Base-by-base conservation (phyloP, 2,329 filamentous ascomycete genomes). In the Didymella lethalis region DNA sequence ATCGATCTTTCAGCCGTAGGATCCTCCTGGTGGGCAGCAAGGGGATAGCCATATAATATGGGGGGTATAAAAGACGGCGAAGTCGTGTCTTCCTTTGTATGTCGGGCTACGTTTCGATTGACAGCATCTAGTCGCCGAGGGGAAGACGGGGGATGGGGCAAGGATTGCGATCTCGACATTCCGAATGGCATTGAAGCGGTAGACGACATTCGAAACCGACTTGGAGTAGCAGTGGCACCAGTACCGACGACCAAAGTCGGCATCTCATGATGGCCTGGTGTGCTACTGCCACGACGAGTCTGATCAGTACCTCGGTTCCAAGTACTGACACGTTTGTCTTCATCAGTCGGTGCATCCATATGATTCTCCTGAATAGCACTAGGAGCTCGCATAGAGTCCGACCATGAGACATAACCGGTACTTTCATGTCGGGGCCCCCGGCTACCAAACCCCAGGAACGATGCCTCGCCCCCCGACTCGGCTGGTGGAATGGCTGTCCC, bases 371-470 rank as follows among this genome's bases (percentile, higher is more conserved):
- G 63, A 8, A 58, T 61, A 41, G 51, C 46, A 48, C 66, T 70
- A 28, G 67, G 59, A 48, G 56, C 48, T 45, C 63, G 68, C 46
- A 69, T 61, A 36, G 80, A 81, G 38, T 79, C 77, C 7, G 79
- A 80, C 79, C 79, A 81, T 0, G 78, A 77, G 54, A 77, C 72
- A 65, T 72, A 75, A 57, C 74, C 76, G 20, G 65, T 73, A 54
- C 66, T 72, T n/a, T 67, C 65, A 43, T 68, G 72, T 12, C 64
- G 61, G 26, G 62, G 66, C 8, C 71, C 72, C 67, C 68, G 76
- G 61, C 71, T 74, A 31, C 75, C 77, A 54, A 77, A 78, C 2
- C 74, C 77, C 14, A 79, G 64, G 57, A 77, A 78, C 8, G 64
- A 54, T 11, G 71, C 65, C 44, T 74, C 76, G 8, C 73, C 70